phyloP scores from a whole-genome alignment of 2,329 filamentous ascomycete species.

The Xylariaceae sp. region DNA sequence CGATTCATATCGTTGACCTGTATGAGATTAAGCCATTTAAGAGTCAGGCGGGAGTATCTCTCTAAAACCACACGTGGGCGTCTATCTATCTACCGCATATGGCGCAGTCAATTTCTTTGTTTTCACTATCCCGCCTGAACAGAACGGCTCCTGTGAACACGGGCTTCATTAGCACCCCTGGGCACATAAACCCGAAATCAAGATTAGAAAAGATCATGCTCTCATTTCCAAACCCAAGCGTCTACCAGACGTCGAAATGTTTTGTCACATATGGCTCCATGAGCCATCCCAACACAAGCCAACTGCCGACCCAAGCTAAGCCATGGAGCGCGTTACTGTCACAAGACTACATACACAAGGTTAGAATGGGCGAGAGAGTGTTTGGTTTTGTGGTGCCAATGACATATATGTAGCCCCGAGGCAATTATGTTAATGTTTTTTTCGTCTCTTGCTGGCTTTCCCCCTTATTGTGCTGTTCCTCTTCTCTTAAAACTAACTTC shows the following conservation, averaged over 20 bases:
- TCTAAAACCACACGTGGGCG: conserved; percentile 8
- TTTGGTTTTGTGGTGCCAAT: too few species aligned
- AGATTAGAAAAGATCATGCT: conserved; percentile 35
- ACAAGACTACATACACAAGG: conserved; percentile 64
- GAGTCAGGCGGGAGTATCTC: neutral
- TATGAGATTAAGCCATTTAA: neutral
- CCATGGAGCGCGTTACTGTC: conserved; percentile 66
- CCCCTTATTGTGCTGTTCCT: too few species aligned
- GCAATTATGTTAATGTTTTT: too few species aligned
- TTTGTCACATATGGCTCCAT: conserved; percentile 66
- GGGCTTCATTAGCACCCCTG: too few species aligned
- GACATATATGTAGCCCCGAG: too few species aligned
- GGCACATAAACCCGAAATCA: too few species aligned
- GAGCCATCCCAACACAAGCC: conserved; percentile 63
- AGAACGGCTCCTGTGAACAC: too few species aligned
- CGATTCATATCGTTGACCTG: too few species aligned
- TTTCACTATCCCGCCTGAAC: neutral
- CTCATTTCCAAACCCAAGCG: conserved; percentile 37
- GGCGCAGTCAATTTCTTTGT: neutral
- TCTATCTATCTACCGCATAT: conserved; percentile 1
- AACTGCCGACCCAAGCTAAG: conserved; percentile 65
- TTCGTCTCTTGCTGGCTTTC: too few species aligned
- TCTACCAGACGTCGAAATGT: conserved; percentile 61
- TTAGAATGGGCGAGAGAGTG: too few species aligned
- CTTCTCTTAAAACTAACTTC: too few species aligned